Evolutionary conservation across 2,329 filamentous ascomycete species (phyloP).

Genomic region (Colletotrichum gloeosporioides): DNA sequence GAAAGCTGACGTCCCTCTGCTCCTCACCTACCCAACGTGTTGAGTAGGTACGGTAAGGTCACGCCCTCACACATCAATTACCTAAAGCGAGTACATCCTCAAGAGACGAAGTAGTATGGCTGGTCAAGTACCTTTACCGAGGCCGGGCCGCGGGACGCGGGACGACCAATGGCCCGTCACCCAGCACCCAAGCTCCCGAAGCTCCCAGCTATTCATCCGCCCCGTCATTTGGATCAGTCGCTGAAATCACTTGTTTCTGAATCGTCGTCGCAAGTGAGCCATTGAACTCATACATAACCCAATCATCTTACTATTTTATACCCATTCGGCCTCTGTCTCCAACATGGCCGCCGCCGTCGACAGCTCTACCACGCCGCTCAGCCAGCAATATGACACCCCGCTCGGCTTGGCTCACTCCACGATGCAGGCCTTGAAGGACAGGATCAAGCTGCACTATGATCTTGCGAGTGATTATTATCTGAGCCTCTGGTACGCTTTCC

Average conservation of each 20-base stretch:
- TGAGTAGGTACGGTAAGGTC: background rate
- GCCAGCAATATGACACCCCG: conserved; percentile 50
- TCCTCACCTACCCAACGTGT: background rate
- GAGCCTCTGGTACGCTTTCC: conserved; percentile 55
- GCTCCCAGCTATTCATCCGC: background rate
- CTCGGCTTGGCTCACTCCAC: conserved; percentile 50
- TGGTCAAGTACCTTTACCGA: background rate
- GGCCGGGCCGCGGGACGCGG: background rate
- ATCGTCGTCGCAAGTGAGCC: background rate
- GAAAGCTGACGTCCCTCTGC: conserved; percentile 3
- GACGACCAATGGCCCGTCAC: background rate
- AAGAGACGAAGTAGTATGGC: background rate
- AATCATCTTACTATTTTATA: background rate
- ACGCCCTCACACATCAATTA: background rate
- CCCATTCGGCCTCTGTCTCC: background rate
- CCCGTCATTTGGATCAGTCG: background rate
- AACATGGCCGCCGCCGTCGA: conserved; percentile 10
- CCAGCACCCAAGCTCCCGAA: background rate
- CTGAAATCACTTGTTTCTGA: background rate
- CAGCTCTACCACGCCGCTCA: conserved; percentile 37
- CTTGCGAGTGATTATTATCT: conserved; percentile 67
- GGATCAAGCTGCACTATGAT: conserved; percentile 66
- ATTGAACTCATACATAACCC: background rate
- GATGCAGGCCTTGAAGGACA: conserved; percentile 57
- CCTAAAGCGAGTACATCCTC: background rate